phyloP scores from a whole-genome alignment of 2,329 filamentous ascomycete species.

The Diplodia sapinea region DNA sequence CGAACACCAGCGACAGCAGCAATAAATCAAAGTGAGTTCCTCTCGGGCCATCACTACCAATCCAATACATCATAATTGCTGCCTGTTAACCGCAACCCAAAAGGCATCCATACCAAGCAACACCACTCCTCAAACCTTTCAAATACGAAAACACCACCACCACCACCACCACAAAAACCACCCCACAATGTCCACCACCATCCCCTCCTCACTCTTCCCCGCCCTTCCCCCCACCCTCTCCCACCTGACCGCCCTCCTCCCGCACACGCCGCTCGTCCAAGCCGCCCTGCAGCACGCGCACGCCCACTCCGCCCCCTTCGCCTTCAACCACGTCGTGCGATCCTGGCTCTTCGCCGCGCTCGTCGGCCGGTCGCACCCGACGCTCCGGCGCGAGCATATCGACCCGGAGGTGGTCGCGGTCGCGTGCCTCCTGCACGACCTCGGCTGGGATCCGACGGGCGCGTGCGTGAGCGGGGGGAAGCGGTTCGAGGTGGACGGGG shows the following conservation, averaged over 20 bases:
- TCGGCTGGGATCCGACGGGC: conserved; percentile 49
- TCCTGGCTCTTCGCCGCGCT: conserved; percentile 46
- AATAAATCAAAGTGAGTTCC: not conserved
- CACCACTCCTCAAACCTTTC: not conserved
- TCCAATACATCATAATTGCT: no score
- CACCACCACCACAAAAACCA: not conserved
- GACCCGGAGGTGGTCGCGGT: conserved; percentile 51
- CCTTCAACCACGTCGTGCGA: conserved; percentile 49
- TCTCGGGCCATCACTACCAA: not conserved
- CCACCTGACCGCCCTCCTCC: conserved; percentile 31
- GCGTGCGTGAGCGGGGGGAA: conserved; percentile 50
- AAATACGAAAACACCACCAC: no score
- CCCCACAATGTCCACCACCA: not conserved
- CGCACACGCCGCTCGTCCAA: conserved; percentile 44
- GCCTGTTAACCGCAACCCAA: not conserved
- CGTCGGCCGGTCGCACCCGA: conserved; percentile 38
- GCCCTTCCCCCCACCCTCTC: conserved; percentile 26
- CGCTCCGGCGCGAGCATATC: conserved; percentile 29
- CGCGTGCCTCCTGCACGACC: conserved; percentile 50
- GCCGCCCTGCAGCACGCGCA: conserved; percentile 42
- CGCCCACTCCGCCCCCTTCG: conserved; percentile 38
- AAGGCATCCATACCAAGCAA: not conserved
- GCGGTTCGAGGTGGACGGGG: conserved; percentile 59
- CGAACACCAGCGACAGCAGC: not conserved
- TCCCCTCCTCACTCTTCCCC: conserved; percentile 9